Evolutionary conservation across 305 asterid species (phyloP), one percentile per base, ranked within the genome.

Genomic region (Fraxinus ornus): DNA sequence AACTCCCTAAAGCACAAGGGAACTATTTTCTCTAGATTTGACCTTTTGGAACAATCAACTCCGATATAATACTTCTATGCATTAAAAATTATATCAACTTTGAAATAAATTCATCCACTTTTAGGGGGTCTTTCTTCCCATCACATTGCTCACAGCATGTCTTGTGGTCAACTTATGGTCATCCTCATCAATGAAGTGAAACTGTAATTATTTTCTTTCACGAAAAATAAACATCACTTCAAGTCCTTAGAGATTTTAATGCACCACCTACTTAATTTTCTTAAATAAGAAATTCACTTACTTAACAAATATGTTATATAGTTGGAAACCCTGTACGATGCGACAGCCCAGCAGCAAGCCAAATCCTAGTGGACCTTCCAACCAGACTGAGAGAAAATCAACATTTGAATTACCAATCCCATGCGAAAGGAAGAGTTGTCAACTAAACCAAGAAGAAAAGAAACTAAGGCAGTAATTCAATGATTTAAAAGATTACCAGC

Each of bases 281-380:
- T 73, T 82, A 12, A 84, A 81, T 83, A 60, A 76, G 60, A 32
- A 3, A 17, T 77, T 73, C 64, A 88, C 97, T 90, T 88, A 94
- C 97, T 88, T 93, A 60, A 93, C 96, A 87, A 94, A 94, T 80
- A 94, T 85, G 91, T 88, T 89, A 87, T 94, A 92, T 68, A 94
- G 92, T 81, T 93, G 97, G 85, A 86, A 94, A 36, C 91, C 95
- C 85, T 94, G 98, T 35, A 87, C 89, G 87, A 94, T 91, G 79
- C 98, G 97, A 81, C 93, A 88, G 87, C 97, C 85, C 94, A 94
- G 86, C 88, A 94, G 92, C 94, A 94, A 88, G 82, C 98, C 97
- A 89, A 94, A 94, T 85, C 98, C 98, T 55, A 93, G 88, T 37
- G 97, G 93, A 85, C 97, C 97, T 88, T 94, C 97, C 36, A 92